These are phyloP conservation scores for Microbotryum silenes-acaulis DNA, from an alignment of 1,284 basidiomycete species.

Conservation along the genomic window DNA sequence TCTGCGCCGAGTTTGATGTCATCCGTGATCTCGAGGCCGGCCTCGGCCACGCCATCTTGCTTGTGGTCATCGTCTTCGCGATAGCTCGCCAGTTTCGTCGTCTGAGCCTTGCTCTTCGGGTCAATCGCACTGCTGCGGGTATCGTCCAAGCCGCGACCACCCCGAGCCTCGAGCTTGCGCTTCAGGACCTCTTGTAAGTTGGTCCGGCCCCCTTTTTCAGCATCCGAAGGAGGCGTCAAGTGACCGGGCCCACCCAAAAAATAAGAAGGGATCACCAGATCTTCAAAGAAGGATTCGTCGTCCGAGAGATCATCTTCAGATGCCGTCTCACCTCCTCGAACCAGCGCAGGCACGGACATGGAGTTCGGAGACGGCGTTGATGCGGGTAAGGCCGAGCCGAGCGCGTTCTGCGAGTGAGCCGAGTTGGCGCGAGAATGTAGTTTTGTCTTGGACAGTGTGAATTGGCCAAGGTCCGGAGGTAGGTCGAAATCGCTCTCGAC, in stretches of 20 bases:
- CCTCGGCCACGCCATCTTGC: conserved; percentile 71
- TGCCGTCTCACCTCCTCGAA: conserved; percentile 30
- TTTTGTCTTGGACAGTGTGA: conserved; percentile 1
- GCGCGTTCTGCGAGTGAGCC: no score
- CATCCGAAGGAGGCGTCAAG: conserved; percentile 44
- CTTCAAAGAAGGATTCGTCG: conserved; percentile 63
- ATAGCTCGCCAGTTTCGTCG: conserved; percentile 40
- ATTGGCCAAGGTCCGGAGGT: conserved; percentile 45
- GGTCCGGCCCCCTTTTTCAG: conserved; percentile 58
- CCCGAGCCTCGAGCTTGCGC: conserved; percentile 25
- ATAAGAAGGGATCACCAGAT: conserved; percentile 61
- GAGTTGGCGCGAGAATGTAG: no score
- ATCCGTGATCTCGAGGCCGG: conserved; percentile 67
- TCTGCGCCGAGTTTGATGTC: conserved; percentile 69
- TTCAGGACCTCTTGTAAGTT: conserved; percentile 43
- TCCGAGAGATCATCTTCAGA: conserved; percentile 61
- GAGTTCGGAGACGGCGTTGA: no score
- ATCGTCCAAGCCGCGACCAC: conserved; percentile 1
- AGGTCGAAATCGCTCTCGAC: conserved; percentile 67
- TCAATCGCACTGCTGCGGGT: background rate
- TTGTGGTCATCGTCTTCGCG: conserved; percentile 48
- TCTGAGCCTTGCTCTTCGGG: conserved; percentile 56
- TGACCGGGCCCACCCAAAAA: conserved; percentile 17
- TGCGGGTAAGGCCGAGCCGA: no score
- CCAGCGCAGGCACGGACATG: no score